Conservation (phyloP, 352 stramenopile species). For the Pythium dissotocum region DNA sequence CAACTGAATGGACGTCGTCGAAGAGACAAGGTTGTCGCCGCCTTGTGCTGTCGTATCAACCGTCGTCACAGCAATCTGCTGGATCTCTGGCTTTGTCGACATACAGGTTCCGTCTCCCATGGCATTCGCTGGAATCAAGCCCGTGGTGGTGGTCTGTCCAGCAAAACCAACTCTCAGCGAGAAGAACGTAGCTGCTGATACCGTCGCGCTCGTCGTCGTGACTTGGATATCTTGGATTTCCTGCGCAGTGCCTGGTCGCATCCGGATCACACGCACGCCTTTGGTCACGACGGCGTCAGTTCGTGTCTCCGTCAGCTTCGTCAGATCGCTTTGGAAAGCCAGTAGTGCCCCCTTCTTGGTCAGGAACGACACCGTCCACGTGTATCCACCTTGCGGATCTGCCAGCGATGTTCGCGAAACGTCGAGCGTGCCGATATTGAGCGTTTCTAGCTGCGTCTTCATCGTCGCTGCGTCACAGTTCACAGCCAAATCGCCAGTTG, state of each 20-base stretch:
- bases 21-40: conserved; percentile 89
- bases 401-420: conserved; percentile 55
- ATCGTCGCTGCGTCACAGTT: conserved; percentile 76
- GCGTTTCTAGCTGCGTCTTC: conserved; percentile 54
- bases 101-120: conserved; percentile 66
- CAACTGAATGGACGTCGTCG: conserved; percentile 84
- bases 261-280: conserved; percentile 46
- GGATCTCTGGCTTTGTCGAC: conserved; percentile 74
- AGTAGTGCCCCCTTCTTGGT: conserved; percentile 54
- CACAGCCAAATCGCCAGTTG: conserved; percentile 76
- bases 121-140: conserved; percentile 80
- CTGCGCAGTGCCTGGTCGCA: conserved; percentile 49
- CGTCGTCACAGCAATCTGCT: conserved; percentile 90
- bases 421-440: conserved; percentile 62
- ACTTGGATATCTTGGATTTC: conserved; percentile 69
- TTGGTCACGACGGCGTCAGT: conserved; percentile 47
- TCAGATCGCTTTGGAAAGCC: conserved; percentile 35
- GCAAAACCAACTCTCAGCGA: conserved; percentile 47
- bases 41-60: conserved; percentile 88
- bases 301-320: conserved; percentile 52
- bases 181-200: conserved; percentile 44
- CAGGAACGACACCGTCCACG: conserved; percentile 94
- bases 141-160: conserved; percentile 57
- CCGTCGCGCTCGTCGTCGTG: conserved; percentile 41
- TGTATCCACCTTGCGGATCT: conserved; percentile 89